Evolutionary conservation across 371 early-diverging fungal genomes (phyloP).

Genomic region (Mortierella sp.): DNA sequence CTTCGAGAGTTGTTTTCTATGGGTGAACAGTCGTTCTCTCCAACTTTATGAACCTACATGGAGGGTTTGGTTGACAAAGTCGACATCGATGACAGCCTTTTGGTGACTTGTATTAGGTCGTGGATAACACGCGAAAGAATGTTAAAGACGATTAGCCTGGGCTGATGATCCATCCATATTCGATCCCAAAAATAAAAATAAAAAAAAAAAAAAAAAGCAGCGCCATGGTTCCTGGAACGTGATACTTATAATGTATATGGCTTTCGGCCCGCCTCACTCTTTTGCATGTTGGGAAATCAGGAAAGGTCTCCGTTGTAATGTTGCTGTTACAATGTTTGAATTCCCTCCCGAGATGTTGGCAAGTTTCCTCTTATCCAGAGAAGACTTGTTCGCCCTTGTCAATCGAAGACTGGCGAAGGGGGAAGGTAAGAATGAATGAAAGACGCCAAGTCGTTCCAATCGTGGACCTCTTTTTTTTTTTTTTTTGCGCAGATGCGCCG

Average conservation of each 20-base stretch:
- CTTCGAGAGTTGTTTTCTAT: not conserved
- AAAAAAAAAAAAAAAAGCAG: not conserved
- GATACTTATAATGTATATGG: slow-evolving; percentile 51
- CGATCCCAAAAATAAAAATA: not conserved
- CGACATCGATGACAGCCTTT: slow-evolving; percentile 63
- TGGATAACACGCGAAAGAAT: not conserved
- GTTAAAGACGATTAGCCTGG: not conserved
- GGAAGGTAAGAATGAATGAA: no score
- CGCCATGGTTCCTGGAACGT: not conserved
- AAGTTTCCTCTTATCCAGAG: no score
- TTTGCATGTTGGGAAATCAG: slow-evolving; percentile 23
- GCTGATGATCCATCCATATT: not conserved
- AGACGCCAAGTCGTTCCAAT: no score
- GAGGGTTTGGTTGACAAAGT: slow-evolving; percentile 55
- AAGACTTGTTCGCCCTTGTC: not conserved
- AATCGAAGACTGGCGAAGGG: no score
- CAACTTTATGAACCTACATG: slow-evolving; percentile 17
- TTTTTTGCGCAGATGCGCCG: no score
- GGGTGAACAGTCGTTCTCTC: no score
- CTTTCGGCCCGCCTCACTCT: slow-evolving; percentile 30
- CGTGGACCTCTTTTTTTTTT: no score
- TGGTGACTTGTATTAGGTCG: slow-evolving; percentile 54
- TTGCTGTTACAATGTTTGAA: no score
- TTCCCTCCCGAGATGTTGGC: no score
- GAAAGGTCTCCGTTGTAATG: no score